Conservation (phyloP, 2,329 filamentous ascomycete species). For the Onygenales sp. region DNA sequence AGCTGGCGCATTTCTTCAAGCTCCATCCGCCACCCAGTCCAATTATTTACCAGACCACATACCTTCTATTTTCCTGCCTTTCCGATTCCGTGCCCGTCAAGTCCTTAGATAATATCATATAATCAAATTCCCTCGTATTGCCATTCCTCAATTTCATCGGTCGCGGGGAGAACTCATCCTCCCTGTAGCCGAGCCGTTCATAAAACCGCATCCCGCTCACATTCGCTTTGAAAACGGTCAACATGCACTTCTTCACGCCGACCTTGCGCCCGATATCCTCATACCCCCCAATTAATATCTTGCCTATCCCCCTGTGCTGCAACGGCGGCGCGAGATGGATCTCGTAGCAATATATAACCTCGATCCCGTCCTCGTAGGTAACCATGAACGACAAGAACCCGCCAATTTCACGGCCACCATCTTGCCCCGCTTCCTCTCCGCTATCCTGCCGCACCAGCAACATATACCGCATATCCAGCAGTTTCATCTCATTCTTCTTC, state of each 20-base stretch:
- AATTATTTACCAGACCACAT: background rate
- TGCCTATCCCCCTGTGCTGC: constrained; percentile 44
- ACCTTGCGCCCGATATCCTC: constrained; percentile 39
- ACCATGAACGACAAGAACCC: constrained; percentile 48
- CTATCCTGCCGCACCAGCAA: constrained; percentile 28
- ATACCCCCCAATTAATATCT: constrained; percentile 38
- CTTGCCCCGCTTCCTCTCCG: background rate
- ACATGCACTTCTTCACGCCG: constrained; percentile 47
- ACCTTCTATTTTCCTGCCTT: background rate
- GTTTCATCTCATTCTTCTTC: constrained; percentile 49
- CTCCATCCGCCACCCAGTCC: background rate
- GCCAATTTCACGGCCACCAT: constrained; percentile 6
- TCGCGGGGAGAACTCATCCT: constrained; percentile 44
- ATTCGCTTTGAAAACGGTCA: constrained; percentile 51
- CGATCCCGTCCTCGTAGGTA: constrained; percentile 44
- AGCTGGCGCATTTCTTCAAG: constrained; percentile 13
- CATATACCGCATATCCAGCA: constrained; percentile 51
- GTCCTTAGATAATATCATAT: constrained; percentile 44
- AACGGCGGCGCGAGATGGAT: constrained; percentile 42
- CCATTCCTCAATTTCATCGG: constrained; percentile 41
- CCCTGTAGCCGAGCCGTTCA: constrained; percentile 38
- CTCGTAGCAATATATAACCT: constrained; percentile 57
- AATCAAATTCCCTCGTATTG: constrained; percentile 40
- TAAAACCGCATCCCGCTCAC: constrained; percentile 40
- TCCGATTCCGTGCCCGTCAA: constrained; percentile 14